Percentiles rank a stretch among this genome's conserved stretches.
phyloP scores from a whole-genome alignment of 306 rosid species.

The Cyamopsis tetragonoloba region DNA sequence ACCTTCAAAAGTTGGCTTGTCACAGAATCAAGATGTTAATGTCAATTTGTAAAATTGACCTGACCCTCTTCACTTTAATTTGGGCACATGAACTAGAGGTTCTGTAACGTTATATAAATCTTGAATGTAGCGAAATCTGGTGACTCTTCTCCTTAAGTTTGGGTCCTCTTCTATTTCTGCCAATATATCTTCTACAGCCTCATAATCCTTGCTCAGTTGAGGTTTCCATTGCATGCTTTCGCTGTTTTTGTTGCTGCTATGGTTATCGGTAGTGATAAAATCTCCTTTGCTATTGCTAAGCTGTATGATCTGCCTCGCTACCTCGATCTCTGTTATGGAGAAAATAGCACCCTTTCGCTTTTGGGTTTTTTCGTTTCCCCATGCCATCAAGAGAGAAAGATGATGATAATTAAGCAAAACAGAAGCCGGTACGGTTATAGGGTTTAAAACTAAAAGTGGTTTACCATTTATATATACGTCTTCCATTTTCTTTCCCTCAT shows the following conservation, averaged over 20 bases:
- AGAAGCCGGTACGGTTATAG: background rate
- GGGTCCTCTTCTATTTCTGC: conserved; percentile 30
- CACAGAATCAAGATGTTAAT: conserved; percentile 1
- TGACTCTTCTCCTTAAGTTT: background rate
- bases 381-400: conserved; percentile 11
- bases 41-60: background rate
- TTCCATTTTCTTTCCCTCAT: background rate
- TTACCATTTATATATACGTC: background rate
- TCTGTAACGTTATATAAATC: conserved; percentile 18
- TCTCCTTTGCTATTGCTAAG: conserved; percentile 40
- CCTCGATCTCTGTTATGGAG: conserved; percentile 35
- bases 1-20: background rate
- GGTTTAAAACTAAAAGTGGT: background rate
- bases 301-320: conserved; percentile 42
- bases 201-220: background rate
- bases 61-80: background rate
- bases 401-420: background rate
- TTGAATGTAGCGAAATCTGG: conserved; percentile 17
- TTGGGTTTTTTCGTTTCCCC: background rate
- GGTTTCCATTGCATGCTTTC: conserved; percentile 16
- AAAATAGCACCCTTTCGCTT: background rate
- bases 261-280: background rate
- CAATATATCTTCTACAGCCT: background rate
- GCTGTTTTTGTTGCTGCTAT: conserved; percentile 23
- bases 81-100: background rate